phyloP scores from a whole-genome alignment of 352 stramenopile species.

The Thraustochytrium aureum region DNA sequence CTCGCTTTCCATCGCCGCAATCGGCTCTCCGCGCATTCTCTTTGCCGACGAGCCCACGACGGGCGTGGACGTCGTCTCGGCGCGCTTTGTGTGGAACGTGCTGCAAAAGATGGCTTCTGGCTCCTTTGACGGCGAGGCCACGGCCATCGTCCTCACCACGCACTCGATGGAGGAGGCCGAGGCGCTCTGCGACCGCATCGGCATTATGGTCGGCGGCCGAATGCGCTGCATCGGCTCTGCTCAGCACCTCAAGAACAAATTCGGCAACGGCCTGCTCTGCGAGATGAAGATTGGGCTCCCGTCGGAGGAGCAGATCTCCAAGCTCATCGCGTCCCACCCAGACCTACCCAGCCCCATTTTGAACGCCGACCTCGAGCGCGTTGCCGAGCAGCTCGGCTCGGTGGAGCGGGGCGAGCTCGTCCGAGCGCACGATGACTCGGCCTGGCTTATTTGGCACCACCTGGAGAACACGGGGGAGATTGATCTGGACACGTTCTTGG shows the following conservation, averaged over 20 bases:
- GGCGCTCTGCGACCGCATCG: slow-evolving; percentile 66
- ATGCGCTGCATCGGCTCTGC: slow-evolving; percentile 65
- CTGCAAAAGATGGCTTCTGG: slow-evolving; percentile 69
- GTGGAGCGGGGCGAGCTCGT: slow-evolving; percentile 21
- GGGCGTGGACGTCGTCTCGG: slow-evolving; percentile 83
- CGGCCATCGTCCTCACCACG: slow-evolving; percentile 68
- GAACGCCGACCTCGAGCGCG: not conserved
- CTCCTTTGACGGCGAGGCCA: slow-evolving; percentile 56
- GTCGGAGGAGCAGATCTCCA: not conserved
- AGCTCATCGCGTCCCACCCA: not conserved
- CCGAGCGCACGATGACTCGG: slow-evolving; percentile 2
- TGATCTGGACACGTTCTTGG: slow-evolving; percentile 51
- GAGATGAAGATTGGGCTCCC: slow-evolving; percentile 13
- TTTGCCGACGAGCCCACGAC: slow-evolving; percentile 80
- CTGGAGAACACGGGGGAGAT: slow-evolving; percentile 45
- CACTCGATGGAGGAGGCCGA: slow-evolving; percentile 77
- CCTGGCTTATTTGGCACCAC: slow-evolving; percentile 12
- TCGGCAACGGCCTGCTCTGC: slow-evolving; percentile 58
- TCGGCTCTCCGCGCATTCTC: slow-evolving; percentile 69
- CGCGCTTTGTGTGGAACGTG: slow-evolving; percentile 84
- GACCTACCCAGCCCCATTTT: not conserved
- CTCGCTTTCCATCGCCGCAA: slow-evolving; percentile 75
- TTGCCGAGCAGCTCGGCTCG: slow-evolving; percentile 3
- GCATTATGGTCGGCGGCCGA: slow-evolving; percentile 65
- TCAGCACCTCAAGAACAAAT: slow-evolving; percentile 63